Base-by-base conservation (phyloP, 2,329 filamentous ascomycete species). In the Phaeosphaeriaceae sp. region DNA sequence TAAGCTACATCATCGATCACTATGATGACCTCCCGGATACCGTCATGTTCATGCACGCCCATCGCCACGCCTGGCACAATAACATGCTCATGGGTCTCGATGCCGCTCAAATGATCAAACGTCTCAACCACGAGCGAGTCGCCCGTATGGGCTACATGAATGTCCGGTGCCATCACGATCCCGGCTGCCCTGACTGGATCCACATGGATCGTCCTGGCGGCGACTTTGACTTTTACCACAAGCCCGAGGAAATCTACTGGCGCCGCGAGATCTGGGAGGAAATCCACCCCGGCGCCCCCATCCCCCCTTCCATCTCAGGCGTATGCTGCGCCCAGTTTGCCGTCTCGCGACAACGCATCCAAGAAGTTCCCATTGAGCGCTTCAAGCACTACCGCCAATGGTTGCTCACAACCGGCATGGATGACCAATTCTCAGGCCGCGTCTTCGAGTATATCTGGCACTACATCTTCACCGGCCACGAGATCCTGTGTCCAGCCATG, bases 1-100 rank as follows among this genome's bases (percentile, higher is more conserved):
- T 87, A 39, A 82, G 81, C 35, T 86, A 83, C 67, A 81, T 87
- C 52, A 83, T 87, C 63, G 82, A 87, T 54, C 77, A 84, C 63
- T 87, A 87, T 67, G 73, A 85, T 35, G 69, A 78, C 11, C 76
- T 87, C 2, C 77, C 82, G 2, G 83, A 87, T 57, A 77, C 84
- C 16, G 74, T 79, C 35, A 77, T 85, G 41, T 87, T 87, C 70
- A 80, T 83, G 73, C 84, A 87, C 67, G 77, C 81, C 23, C 71
- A 74, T 48, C 77, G 76, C 55, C 72, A 67, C 36, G 79, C 81
- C 28, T 86, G 83, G 83, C 84, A 87, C 67, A 85, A 86, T 60
- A 81, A 84, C 54, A 76, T 79, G 37, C 66, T 83, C 9, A 72
- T 83, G 38, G 74, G 75, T 46, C 77, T 75, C 40, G 80, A 82